phyloP scores from a whole-genome alignment of 352 stramenopile genomes.

The Pythium dissotocum region DNA sequence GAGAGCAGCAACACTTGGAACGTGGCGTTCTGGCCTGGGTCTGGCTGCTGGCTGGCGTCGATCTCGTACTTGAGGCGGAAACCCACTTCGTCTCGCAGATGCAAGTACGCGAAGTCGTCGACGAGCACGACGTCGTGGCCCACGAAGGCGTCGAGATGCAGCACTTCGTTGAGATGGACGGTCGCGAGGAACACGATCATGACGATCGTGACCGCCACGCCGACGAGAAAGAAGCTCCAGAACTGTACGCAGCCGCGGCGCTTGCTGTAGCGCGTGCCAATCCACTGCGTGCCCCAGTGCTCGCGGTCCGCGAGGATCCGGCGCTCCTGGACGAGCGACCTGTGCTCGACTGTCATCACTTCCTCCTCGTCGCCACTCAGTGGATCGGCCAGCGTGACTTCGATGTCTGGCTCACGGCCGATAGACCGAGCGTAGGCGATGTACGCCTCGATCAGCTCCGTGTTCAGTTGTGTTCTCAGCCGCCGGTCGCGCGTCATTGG shows the following conservation, averaged over 20 bases:
- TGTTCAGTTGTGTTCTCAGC: slow-evolving; percentile 65
- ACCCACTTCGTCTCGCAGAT: slow-evolving; percentile 62
- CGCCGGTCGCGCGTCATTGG: slow-evolving; percentile 84
- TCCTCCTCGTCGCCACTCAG: slow-evolving; percentile 29
- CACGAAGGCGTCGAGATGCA: slow-evolving; percentile 65
- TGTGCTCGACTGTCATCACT: slow-evolving; percentile 17
- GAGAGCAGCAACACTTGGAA: slow-evolving; percentile 61
- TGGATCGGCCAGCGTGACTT: slow-evolving; percentile 86
- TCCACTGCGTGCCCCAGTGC: slow-evolving; percentile 47
- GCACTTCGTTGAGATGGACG: slow-evolving; percentile 53
- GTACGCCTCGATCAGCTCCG: slow-evolving; percentile 93
- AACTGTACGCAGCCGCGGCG: slow-evolving; percentile 41
- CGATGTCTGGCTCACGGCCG: slow-evolving; percentile 78
- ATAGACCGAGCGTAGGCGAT: slow-evolving; percentile 93
- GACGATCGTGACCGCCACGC: slow-evolving; percentile 34
- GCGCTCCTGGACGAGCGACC: slow-evolving; percentile 42
- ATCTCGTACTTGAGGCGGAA: slow-evolving; percentile 60
- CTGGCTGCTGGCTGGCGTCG: slow-evolving; percentile 10
- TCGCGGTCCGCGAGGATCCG: slow-evolving; percentile 32
- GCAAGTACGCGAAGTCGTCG: slow-evolving; percentile 56
- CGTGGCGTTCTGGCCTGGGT: slow-evolving; percentile 15
- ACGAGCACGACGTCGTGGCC: slow-evolving; percentile 49
- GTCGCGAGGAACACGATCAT: slow-evolving; percentile 34
- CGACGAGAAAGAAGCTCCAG: slow-evolving; percentile 38
- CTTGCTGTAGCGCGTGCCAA: slow-evolving; percentile 50